Conservation (phyloP, 2,329 filamentous ascomycete species). For the Aspergillus sp. region DNA sequence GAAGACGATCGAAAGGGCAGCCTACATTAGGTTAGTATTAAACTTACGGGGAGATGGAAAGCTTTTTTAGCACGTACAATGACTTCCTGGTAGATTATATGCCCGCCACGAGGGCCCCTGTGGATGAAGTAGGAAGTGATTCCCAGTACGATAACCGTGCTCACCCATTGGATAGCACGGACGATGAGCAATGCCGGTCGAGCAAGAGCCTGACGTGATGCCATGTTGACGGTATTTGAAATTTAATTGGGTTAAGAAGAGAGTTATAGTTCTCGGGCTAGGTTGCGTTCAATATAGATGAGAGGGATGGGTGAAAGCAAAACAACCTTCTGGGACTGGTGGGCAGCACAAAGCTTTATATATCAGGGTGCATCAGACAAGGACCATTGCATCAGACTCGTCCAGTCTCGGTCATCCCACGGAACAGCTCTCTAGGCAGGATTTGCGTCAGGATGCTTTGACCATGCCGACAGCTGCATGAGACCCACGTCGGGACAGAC, state of each 20-base stretch:
- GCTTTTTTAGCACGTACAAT: constrained; percentile 31
- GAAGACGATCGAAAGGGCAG: constrained; percentile 40
- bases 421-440: neutral
- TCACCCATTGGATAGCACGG: constrained; percentile 37
- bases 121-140: constrained; percentile 42
- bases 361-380: neutral
- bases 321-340: neutral
- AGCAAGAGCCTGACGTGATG: constrained; percentile 25
- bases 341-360: constrained; percentile 7
- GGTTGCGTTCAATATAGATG: neutral
- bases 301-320: neutral
- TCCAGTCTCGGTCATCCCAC: constrained; percentile 8
- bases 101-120: constrained; percentile 29
- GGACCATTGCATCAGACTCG: neutral
- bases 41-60: neutral
- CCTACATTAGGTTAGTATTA: constrained; percentile 18
- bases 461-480: constrained; percentile 6
- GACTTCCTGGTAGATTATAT: constrained; percentile 40
- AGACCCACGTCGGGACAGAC: constrained; percentile 7
- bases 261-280: neutral
- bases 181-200: constrained; percentile 33
- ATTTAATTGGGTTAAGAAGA: neutral
- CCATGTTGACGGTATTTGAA: constrained; percentile 10
- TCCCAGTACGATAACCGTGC: constrained; percentile 43
- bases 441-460: constrained; percentile 16